Conservation (phyloP, 495 filamentous ascomycete genomes). For the Staphylotrichum tortipilum region DNA sequence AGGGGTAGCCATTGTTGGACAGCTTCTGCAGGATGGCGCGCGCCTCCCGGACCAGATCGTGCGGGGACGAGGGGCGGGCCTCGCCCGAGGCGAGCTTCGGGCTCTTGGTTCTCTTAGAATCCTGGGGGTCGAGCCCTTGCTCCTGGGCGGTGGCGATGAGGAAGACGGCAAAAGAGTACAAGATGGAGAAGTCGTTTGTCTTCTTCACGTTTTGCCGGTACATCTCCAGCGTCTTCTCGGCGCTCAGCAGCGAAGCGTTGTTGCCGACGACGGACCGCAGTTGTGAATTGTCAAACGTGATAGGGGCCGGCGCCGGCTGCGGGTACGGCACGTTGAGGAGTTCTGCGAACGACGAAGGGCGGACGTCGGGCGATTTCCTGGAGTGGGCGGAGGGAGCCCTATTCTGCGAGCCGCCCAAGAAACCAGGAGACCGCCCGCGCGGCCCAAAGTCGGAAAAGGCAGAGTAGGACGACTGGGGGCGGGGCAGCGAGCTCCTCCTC, state of each 20-base stretch:
- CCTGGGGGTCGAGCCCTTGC: constrained; percentile 36
- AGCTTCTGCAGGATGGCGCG: constrained; percentile 79
- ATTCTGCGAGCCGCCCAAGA: constrained; percentile 35
- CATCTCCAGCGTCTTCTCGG: constrained; percentile 91
- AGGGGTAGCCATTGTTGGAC: constrained; percentile 79
- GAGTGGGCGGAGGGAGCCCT: constrained; percentile 56
- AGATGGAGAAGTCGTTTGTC: constrained; percentile 74
- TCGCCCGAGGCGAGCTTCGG: constrained; percentile 34
- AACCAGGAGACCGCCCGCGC: constrained; percentile 52
- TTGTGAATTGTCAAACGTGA: constrained; percentile 66
- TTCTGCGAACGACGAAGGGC: constrained; percentile 77
- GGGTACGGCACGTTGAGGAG: constrained; percentile 83
- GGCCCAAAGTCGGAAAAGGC: constrained; percentile 55
- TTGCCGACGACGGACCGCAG: constrained; percentile 71
- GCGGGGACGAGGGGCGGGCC: constrained; percentile 41
- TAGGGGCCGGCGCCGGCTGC: constrained; percentile 68
- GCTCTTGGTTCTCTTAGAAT: constrained; percentile 33
- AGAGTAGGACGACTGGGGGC: constrained; percentile 67
- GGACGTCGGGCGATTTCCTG: constrained; percentile 60
- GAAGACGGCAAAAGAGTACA: constrained; percentile 93
- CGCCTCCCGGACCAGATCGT: constrained; percentile 76
- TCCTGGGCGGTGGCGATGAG: constrained; percentile 81
- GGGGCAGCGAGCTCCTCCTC: constrained; percentile 46
- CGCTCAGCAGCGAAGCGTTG: constrained; percentile 81
- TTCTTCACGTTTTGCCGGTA: constrained; percentile 96